Base-by-base conservation (phyloP, 805 yeast genomes). In the Saccharomycopsis vini region DNA sequence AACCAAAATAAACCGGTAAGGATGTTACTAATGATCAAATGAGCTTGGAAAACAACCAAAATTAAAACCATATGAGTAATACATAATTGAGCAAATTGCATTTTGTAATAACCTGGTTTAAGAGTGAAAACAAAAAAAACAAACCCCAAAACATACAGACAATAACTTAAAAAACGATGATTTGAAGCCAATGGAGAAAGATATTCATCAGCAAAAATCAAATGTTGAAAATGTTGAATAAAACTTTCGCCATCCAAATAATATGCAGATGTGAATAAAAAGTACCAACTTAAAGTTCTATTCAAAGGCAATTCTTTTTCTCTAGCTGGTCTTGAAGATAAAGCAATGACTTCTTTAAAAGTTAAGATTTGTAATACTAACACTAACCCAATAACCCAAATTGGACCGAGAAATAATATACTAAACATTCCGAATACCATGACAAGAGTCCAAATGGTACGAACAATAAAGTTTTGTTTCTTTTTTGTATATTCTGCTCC, bases 1-100 rank as follows among this genome's bases (percentile, higher is more conserved):
- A 92, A 86, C 98, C 98, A 92, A 57, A 88, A 81, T 60, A 92
- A 68, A 12, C 98, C 98, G 52, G 78, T 83, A 54, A 89, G 71
- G 45, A 90, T 82, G 62, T 92, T 92, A 56, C 79, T 84, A 54
- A 86, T 88, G 55, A 92, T 84, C 61, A 89, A 77, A 63, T 92
- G 95, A 38, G 95, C 92, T 67, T 92, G 98, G 67, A 86, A 79
- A 22, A 92, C 95, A 44, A 90, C 95, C 47, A 92, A 65, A 49
- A 89, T 66, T 54, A 92, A 66, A 16, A 92, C 87, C 95, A 92
- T 87, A 60, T 90, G 97, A 3, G 97, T 89, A 49, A 84, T 75
- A 62, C 95, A 86, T 53, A 92, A 74, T 58, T 92, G 96, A 18
- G 90, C 87, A 68, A 90, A 90, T 66, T 92, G 98, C 67, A 86